phyloP scores from a whole-genome alignment of 2,329 filamentous ascomycete species.

The Verruconis gallopava region DNA sequence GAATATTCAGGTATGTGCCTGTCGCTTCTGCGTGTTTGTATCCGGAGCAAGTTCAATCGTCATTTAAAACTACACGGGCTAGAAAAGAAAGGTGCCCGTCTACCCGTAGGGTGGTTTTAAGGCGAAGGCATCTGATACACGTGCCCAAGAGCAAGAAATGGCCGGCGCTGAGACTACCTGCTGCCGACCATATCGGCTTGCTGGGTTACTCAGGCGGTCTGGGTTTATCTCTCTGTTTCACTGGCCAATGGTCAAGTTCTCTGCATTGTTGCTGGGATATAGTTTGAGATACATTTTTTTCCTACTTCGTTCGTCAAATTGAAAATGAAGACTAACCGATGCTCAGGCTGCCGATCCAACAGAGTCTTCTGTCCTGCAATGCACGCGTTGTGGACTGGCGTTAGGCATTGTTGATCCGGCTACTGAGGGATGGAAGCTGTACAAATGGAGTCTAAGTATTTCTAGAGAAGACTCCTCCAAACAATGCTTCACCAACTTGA shows the following conservation, averaged over 20 bases:
- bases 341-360: slow-evolving; percentile 1
- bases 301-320: neutral
- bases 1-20: slow-evolving; percentile 29
- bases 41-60: slow-evolving; percentile 3
- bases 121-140: slow-evolving; percentile 46
- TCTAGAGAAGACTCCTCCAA: slow-evolving; percentile 8
- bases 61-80: slow-evolving; percentile 25
- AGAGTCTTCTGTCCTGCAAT: slow-evolving; percentile 13
- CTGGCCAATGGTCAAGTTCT: slow-evolving; percentile 3
- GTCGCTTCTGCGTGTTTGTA: neutral
- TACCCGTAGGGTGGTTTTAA: slow-evolving; percentile 20
- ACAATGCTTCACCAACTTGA: slow-evolving; percentile 17
- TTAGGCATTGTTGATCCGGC: slow-evolving; percentile 29
- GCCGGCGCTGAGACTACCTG: slow-evolving; percentile 2
- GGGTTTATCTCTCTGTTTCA: slow-evolving; percentile 7
- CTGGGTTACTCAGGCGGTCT: neutral
- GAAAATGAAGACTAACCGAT: no score
- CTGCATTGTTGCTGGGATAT: slow-evolving; percentile 5
- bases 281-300: slow-evolving; percentile 3
- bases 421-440: slow-evolving; percentile 35
- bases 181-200: neutral
- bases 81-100: slow-evolving; percentile 44
- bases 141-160: slow-evolving; percentile 35
- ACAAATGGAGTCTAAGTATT: slow-evolving; percentile 34
- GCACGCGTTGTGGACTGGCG: slow-evolving; percentile 24